Conservation (phyloP, 192 early-diverging fungal species). For the Allomyces arbusculus region DNA sequence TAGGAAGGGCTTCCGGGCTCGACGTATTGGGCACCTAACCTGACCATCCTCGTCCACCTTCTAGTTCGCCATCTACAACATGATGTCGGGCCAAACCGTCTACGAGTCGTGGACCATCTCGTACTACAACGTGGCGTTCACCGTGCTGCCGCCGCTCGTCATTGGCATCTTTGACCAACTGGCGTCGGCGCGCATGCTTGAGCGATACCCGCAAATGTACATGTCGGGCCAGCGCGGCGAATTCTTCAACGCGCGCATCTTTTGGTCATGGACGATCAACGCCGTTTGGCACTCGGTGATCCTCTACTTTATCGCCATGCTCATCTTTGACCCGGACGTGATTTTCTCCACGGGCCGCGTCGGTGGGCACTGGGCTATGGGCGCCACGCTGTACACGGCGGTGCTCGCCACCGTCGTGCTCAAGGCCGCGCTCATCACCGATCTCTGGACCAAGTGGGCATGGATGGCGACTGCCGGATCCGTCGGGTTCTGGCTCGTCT, state of each 20-base stretch:
- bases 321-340: slow-evolving; percentile 30
- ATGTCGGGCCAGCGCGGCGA: slow-evolving; percentile 20
- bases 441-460: slow-evolving; percentile 88
- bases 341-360: slow-evolving; percentile 46
- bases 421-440: slow-evolving; percentile 75
- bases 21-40: too few species aligned
- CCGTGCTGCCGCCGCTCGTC: slow-evolving; percentile 78
- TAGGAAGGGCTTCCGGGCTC: too few species aligned
- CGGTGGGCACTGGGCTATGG: slow-evolving; percentile 78
- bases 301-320: slow-evolving; percentile 2
- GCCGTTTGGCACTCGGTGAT: slow-evolving; percentile 76
- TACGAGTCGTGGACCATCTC: slow-evolving; percentile 98
- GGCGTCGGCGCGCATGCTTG: slow-evolving; percentile 75
- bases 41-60: too few species aligned
- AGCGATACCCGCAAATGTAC: slow-evolving; percentile 96
- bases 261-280: slow-evolving; percentile 85
- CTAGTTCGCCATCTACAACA: slow-evolving; percentile 60
- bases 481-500: slow-evolving; percentile 68
- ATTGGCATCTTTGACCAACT: slow-evolving; percentile 98
- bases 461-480: slow-evolving; percentile 77
- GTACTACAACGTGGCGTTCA: slow-evolving; percentile 85
- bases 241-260: slow-evolving; percentile 62
- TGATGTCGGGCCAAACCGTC: slow-evolving; percentile 87
- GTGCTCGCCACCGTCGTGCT: slow-evolving; percentile 72
- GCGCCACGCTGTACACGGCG: slow-evolving; percentile 70